phyloP scores from a whole-genome alignment of 106 monocot species.

The Dendrobium nobile region DNA sequence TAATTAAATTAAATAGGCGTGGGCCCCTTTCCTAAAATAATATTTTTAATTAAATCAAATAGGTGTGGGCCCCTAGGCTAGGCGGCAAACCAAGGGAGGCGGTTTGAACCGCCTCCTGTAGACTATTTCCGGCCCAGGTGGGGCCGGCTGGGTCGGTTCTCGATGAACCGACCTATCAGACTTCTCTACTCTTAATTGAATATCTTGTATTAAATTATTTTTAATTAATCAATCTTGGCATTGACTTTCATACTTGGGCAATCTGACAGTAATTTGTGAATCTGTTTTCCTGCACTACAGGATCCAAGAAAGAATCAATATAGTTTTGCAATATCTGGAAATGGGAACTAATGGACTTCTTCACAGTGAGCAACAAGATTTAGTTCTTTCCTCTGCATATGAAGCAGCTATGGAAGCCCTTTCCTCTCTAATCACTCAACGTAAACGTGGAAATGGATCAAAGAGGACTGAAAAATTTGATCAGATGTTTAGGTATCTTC shows the following conservation, averaged over 20 bases:
- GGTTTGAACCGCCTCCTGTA: too few relatives aligned
- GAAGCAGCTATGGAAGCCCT: slow-evolving; percentile 70
- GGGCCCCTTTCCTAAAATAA: too few relatives aligned
- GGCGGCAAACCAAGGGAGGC: too few relatives aligned
- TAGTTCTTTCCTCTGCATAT: slow-evolving; percentile 34
- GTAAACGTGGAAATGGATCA: slow-evolving; percentile 38
- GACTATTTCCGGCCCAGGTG: too few relatives aligned
- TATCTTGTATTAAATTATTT: not conserved
- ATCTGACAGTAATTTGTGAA: not conserved
- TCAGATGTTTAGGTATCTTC: slow-evolving; percentile 44
- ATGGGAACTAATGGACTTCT: slow-evolving; percentile 22
- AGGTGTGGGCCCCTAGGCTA: too few relatives aligned
- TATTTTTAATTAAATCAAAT: too few relatives aligned
- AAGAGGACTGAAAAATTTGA: slow-evolving; percentile 30
- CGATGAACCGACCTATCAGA: too few relatives aligned
- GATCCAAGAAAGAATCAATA: not conserved
- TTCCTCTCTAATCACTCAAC: slow-evolving; percentile 50
- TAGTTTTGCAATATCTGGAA: not conserved
- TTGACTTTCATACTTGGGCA: not conserved
- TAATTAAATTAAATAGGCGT: too few relatives aligned
- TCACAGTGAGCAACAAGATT: slow-evolving; percentile 1
- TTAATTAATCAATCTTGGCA: not conserved
- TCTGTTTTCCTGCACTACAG: not conserved
- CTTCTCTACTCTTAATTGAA: not conserved
- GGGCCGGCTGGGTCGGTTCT: too few relatives aligned